Percentiles rank a stretch among this genome's conserved stretches.
Evolutionary conservation across 441 rosid genomes (phyloP).

Genomic region (Corymbia calophylla): DNA sequence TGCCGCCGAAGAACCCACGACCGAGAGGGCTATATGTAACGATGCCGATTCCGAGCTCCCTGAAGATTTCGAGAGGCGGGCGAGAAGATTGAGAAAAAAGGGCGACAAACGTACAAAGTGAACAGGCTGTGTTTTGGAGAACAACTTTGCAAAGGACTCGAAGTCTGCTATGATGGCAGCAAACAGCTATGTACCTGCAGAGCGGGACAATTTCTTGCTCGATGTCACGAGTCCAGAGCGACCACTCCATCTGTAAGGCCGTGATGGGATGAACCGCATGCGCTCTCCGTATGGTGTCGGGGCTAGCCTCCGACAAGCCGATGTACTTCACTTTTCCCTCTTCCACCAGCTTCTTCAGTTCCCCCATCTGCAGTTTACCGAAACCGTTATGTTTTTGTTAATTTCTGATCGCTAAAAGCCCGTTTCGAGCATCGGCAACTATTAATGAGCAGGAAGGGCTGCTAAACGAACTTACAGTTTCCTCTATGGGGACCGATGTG

Average conservation of each 20-base stretch:
- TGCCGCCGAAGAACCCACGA: conserved; percentile 30
- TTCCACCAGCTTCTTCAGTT: background rate
- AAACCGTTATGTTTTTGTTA: background rate
- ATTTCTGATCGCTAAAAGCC: background rate
- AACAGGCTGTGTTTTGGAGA: background rate
- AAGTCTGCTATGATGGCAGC: background rate
- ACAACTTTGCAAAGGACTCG: background rate
- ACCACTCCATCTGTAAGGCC: conserved; percentile 9
- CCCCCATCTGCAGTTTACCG: background rate
- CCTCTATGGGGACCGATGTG: background rate
- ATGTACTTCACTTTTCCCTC: background rate
- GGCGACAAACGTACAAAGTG: background rate
- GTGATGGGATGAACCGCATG: background rate
- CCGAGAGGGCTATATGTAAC: conserved; percentile 32
- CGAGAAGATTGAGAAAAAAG: background rate
- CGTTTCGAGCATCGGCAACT: background rate
- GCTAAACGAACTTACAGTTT: background rate
- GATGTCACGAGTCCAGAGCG: conserved; percentile 4
- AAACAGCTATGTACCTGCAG: background rate
- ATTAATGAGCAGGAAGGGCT: background rate
- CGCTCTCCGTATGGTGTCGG: background rate
- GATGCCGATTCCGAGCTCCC: conserved; percentile 28
- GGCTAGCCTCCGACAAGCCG: background rate
- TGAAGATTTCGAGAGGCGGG: background rate
- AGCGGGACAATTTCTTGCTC: background rate